A percentile compares a stretch with the other conserved stretches of the same genome.
phyloP scores from a whole-genome alignment of 257 asterid genomes.

The Jacaranda mimosifolia region DNA sequence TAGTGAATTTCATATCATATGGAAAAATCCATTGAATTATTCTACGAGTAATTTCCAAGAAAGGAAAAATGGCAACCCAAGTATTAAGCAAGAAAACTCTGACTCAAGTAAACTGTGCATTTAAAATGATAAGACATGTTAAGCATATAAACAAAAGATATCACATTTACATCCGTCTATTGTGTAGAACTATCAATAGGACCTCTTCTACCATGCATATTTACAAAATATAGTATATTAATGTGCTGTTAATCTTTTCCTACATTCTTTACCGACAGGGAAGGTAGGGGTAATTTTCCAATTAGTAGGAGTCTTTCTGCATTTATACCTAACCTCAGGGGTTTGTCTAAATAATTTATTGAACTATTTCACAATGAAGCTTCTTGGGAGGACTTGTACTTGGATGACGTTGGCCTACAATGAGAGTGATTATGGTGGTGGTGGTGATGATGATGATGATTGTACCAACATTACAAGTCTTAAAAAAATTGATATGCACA shows the following conservation, averaged over 20 bases:
- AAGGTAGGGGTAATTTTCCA: neutral
- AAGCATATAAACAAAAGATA: neutral
- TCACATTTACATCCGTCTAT: neutral
- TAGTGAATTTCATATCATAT: neutral
- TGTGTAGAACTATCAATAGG: too few species aligned
- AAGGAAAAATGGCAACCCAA: neutral
- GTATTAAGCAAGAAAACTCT: neutral
- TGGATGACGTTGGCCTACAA: neutral
- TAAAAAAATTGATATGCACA: neutral
- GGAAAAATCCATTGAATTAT: neutral
- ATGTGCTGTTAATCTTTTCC: neutral
- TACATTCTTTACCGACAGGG: neutral
- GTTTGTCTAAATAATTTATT: neutral
- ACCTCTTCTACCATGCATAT: neutral
- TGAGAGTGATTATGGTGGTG: neutral
- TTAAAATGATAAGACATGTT: neutral
- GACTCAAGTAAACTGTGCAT: neutral
- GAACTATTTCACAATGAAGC: slow-evolving; percentile 8
- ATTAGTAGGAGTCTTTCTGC: neutral
- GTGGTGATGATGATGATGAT: neutral
- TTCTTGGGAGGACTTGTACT: neutral
- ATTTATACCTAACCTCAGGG: neutral
- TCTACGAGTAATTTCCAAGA: neutral
- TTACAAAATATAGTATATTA: neutral
- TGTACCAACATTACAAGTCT: neutral